Evolutionary conservation across 1,284 basidiomycete genomes (phyloP).

Genomic region (Pseudozyma thailandica): DNA sequence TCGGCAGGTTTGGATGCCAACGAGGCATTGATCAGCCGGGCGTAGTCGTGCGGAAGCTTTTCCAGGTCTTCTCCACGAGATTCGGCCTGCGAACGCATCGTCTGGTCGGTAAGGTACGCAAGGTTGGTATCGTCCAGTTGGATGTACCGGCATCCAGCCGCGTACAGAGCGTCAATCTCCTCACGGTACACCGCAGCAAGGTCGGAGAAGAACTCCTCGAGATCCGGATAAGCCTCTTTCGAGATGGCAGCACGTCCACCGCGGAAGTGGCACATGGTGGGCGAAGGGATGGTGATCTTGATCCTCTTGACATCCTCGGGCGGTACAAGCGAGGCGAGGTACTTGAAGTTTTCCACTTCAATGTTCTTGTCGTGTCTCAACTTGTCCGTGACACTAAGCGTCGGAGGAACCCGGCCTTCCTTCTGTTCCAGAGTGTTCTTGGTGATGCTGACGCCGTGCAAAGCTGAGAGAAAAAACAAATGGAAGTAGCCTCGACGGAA

Average conservation of each 20-base stretch:
- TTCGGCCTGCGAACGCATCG: constrained; percentile 43
- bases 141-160: constrained; percentile 76
- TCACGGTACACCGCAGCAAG: constrained; percentile 77
- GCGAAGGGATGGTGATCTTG: constrained; percentile 80
- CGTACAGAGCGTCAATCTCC: constrained; percentile 79
- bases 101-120: constrained; percentile 65
- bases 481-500: constrained; percentile 62
- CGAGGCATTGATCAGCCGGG: constrained; percentile 70
- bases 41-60: constrained; percentile 47
- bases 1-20: constrained; percentile 75
- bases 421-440: constrained; percentile 59
- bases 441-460: constrained; percentile 48
- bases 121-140: constrained; percentile 74
- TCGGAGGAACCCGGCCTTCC: constrained; percentile 63
- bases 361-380: constrained; percentile 55
- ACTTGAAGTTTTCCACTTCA: constrained; percentile 67
- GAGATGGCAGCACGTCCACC: constrained; percentile 50
- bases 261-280: constrained; percentile 67
- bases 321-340: constrained; percentile 63
- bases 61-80: constrained; percentile 48
- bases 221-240: constrained; percentile 74
- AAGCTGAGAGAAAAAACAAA: constrained; percentile 54
- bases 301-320: constrained; percentile 69
- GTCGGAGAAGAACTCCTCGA: constrained; percentile 80
- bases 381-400: constrained; percentile 65